phyloP scores from a whole-genome alignment of 2,329 filamentous ascomycete genomes.

The Botrytis galanthina region DNA sequence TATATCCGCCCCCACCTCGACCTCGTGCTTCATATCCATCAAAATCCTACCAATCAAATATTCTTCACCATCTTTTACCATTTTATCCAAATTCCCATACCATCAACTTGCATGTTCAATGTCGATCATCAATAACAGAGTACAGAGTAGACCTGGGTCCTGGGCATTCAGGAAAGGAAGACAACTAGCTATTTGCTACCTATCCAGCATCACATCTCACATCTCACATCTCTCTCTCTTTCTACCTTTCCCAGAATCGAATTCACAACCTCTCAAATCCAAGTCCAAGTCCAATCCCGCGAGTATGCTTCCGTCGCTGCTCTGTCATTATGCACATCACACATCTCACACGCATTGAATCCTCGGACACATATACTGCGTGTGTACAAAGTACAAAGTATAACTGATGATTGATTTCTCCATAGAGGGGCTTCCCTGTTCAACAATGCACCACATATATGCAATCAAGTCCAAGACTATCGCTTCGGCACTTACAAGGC shows the following conservation, averaged over 20 bases:
- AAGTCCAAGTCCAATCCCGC: neutral
- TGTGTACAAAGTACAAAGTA: neutral
- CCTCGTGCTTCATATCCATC: neutral
- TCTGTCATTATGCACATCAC: neutral
- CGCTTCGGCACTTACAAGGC: constrained; percentile 28
- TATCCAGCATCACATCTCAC: neutral
- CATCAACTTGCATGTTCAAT: neutral
- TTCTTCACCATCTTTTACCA: neutral
- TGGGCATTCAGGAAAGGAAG: neutral
- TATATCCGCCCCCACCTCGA: neutral
- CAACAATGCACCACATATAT: neutral
- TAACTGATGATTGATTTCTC: neutral
- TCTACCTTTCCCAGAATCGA: neutral
- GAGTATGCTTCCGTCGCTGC: neutral
- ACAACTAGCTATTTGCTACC: neutral
- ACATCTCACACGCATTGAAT: neutral
- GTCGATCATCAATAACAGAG: neutral
- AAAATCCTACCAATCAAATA: neutral
- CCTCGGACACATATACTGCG: neutral
- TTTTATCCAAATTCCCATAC: neutral
- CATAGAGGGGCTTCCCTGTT: constrained; percentile 6
- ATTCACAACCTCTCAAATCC: neutral
- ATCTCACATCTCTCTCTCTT: neutral
- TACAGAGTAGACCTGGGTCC: neutral
- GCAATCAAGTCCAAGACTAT: neutral